Evolutionary conservation across 306 rosid species (phyloP).

Genomic region (Trifolium repens): DNA sequence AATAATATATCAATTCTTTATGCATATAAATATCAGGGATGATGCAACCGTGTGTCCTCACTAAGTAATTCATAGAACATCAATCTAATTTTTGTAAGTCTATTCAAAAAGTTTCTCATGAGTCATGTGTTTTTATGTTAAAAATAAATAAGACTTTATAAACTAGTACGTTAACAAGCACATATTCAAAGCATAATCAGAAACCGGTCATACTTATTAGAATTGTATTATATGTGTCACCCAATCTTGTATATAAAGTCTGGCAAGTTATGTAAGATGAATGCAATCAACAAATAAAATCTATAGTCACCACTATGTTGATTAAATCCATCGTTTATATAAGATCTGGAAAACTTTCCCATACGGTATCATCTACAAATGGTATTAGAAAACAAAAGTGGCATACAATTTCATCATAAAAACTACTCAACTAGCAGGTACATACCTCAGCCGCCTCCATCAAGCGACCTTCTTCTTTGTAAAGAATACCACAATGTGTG

Average conservation of each 20-base stretch:
- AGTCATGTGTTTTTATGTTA: background rate
- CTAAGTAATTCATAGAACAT: conserved; percentile 15
- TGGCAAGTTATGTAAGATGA: background rate
- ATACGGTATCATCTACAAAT: background rate
- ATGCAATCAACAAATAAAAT: conserved; percentile 27
- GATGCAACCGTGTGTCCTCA: background rate
- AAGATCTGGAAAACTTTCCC: background rate
- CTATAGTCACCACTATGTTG: conserved; percentile 10
- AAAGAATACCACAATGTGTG: conserved; percentile 89
- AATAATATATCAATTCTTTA: background rate
- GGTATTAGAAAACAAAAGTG: background rate
- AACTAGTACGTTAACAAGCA: conserved; percentile 2
- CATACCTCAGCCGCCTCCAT: conserved; percentile 97
- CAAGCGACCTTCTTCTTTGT: conserved; percentile 93
- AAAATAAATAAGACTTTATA: conserved; percentile 15
- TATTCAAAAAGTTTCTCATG: background rate
- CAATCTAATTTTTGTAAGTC: background rate
- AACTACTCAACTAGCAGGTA: conserved; percentile 28
- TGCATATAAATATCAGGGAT: conserved; percentile 9
- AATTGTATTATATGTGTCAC: conserved; percentile 10
- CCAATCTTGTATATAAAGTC: conserved; percentile 9
- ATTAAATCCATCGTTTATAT: conserved; percentile 4
- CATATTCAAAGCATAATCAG: conserved; percentile 1
- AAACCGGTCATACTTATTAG: background rate
- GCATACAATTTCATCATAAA: background rate